phyloP scores from a whole-genome alignment of 257 asterid genomes.

The Capsicum rhomboideum region DNA sequence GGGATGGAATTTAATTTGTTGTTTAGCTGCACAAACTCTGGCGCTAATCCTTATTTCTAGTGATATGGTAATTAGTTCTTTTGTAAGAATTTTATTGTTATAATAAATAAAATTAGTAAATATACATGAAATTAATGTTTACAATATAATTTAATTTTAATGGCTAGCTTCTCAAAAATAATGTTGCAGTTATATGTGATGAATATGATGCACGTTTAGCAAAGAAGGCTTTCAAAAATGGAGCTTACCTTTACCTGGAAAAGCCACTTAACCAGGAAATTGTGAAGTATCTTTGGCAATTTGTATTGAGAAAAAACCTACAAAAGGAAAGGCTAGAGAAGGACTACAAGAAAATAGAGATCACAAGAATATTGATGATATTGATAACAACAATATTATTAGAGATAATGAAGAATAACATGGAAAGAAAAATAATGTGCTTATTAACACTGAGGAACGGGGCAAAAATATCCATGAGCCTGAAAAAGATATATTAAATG shows the following conservation, averaged over 20 bases:
- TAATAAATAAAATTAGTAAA: not conserved
- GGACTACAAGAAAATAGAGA: not conserved
- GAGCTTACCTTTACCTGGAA: not conserved
- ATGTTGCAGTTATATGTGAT: not conserved
- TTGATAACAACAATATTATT: not conserved
- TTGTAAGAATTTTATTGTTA: not conserved
- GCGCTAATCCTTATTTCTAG: not conserved
- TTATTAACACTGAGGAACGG: not conserved
- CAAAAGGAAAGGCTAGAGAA: not conserved
- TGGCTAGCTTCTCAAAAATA: not conserved
- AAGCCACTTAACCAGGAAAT: not conserved
- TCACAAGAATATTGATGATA: not conserved
- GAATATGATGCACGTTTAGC: not conserved
- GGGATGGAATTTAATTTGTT: not conserved
- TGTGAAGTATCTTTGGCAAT: not conserved
- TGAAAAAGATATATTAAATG: not conserved
- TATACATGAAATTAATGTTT: not conserved
- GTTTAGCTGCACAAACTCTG: not conserved
- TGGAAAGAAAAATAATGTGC: not conserved
- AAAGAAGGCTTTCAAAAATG: not conserved
- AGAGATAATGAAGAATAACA: not conserved
- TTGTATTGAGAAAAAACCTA: not conserved
- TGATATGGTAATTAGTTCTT: not conserved
- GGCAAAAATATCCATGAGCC: not conserved
- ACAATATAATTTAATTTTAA: not conserved